phyloP scores from a whole-genome alignment of 352 stramenopile species.

The Globisporangium emineosum region DNA sequence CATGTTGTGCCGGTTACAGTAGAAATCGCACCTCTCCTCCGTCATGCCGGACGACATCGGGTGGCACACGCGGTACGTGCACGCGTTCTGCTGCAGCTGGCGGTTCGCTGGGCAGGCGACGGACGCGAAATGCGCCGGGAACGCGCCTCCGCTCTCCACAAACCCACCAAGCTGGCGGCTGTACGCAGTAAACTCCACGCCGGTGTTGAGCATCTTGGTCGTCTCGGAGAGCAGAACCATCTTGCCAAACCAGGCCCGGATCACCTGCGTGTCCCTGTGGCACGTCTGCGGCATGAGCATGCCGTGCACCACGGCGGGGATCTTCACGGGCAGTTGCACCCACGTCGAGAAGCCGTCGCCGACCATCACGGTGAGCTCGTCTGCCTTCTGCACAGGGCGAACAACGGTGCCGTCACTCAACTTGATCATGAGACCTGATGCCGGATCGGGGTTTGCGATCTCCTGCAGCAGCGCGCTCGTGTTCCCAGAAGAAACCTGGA shows the following conservation, averaged over 20 bases:
- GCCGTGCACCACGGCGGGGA: slow-evolving; percentile 23
- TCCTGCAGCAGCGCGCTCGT: background rate
- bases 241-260: slow-evolving; percentile 40
- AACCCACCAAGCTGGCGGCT: slow-evolving; percentile 12
- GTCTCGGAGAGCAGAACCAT: slow-evolving; percentile 31
- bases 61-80: slow-evolving; percentile 26
- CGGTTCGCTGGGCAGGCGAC: too few relatives aligned
- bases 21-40: slow-evolving; percentile 28
- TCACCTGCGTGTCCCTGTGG: slow-evolving; percentile 7
- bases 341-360: slow-evolving; percentile 22
- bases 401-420: slow-evolving; percentile 9
- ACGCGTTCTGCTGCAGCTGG: slow-evolving; percentile 23
- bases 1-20: slow-evolving; percentile 33
- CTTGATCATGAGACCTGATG: slow-evolving; percentile 18
- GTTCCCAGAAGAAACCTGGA: slow-evolving; percentile 1
- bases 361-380: slow-evolving; percentile 22
- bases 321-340: slow-evolving; percentile 11
- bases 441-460: slow-evolving; percentile 17
- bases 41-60: slow-evolving; percentile 22
- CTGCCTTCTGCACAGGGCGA: slow-evolving; percentile 12
- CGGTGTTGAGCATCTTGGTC: slow-evolving; percentile 25
- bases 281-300: slow-evolving; percentile 26
- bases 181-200: slow-evolving; percentile 30
- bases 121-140: slow-evolving; percentile 23
- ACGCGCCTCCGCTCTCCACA: slow-evolving; percentile 3